phyloP scores from a whole-genome alignment of 176 grass and related monocot genomes.

The Ananas comosus region DNA sequence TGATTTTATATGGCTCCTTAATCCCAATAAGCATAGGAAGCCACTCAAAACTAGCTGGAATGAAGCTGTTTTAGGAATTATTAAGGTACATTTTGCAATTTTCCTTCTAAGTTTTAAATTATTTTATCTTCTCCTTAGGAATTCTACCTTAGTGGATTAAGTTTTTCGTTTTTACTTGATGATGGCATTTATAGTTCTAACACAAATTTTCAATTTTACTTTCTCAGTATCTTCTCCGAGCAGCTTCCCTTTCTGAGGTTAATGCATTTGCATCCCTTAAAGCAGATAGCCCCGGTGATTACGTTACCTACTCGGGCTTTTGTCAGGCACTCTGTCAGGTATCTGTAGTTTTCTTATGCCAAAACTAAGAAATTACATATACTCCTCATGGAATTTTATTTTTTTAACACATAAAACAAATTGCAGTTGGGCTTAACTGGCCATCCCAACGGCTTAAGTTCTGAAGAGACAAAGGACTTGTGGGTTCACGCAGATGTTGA shows the following conservation, averaged over 20 bases:
- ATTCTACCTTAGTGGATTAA: background rate
- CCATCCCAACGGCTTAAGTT: conserved; percentile 54
- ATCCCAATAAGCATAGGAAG: conserved; percentile 73
- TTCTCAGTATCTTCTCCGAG: conserved; percentile 62
- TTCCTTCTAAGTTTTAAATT: background rate
- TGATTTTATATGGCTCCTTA: conserved; percentile 96
- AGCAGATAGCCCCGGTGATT: conserved; percentile 54
- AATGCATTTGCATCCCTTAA: conserved; percentile 84
- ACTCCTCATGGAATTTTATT: background rate
- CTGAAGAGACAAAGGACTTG: conserved; percentile 50
- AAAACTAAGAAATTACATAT: background rate
- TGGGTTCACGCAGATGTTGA: conserved; percentile 51
- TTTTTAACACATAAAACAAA: conserved; percentile 12
- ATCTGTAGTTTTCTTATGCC: background rate
- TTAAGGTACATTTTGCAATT: conserved; percentile 51
- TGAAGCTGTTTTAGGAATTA: conserved; percentile 82
- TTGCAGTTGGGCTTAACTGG: conserved; percentile 50
- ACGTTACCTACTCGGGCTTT: conserved; percentile 67
- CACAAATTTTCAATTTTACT: background rate
- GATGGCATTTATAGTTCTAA: background rate
- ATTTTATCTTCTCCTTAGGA: background rate
- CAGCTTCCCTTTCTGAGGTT: conserved; percentile 44
- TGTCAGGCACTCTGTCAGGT: conserved; percentile 76
- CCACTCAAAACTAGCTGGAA: conserved; percentile 91
- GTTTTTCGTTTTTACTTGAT: background rate